A percentile compares a stretch with the other conserved stretches of the same genome.
Conservation (phyloP, 345 rosid genomes). For the Xanthoceras sorbifolium region DNA sequence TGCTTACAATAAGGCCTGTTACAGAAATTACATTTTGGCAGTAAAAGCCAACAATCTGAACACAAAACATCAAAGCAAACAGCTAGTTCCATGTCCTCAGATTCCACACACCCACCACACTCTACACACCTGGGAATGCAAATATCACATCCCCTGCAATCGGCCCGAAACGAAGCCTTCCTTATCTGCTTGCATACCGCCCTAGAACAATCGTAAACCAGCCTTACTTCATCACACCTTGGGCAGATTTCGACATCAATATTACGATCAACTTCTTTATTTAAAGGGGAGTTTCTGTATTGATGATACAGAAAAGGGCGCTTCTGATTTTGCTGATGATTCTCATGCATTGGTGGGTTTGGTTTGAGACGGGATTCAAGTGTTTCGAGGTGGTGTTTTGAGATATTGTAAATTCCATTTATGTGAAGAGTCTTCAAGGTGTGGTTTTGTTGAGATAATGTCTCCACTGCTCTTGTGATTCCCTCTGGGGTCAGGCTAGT, state of each 20-base stretch:
- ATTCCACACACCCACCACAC: slow-evolving; percentile 54
- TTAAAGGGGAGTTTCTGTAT: slow-evolving; percentile 9
- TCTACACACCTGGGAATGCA: slow-evolving; percentile 72
- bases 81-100: slow-evolving; percentile 51
- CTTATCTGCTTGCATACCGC: slow-evolving; percentile 38
- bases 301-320: slow-evolving; percentile 29
- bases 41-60: slow-evolving; percentile 66
- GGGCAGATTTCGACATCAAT: slow-evolving; percentile 73
- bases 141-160: slow-evolving; percentile 57
- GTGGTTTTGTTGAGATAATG: slow-evolving; percentile 35
- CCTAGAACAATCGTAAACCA: slow-evolving; percentile 60
- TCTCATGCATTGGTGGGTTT: slow-evolving; percentile 11
- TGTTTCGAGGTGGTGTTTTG: slow-evolving; percentile 49
- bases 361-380: slow-evolving; percentile 37
- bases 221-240: slow-evolving; percentile 54
- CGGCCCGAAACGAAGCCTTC: not conserved
- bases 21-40: slow-evolving; percentile 72
- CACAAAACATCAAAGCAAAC: slow-evolving; percentile 57
- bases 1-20: slow-evolving; percentile 66
- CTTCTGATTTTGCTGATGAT: slow-evolving; percentile 5
- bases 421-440: slow-evolving; percentile 44
- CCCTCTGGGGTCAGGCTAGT: slow-evolving; percentile 69
- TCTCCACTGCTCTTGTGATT: slow-evolving; percentile 55
- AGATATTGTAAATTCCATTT: slow-evolving; percentile 51
- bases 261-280: not conserved